Base-by-base conservation (phyloP, 441 rosid species). In the Manihot esculenta region DNA sequence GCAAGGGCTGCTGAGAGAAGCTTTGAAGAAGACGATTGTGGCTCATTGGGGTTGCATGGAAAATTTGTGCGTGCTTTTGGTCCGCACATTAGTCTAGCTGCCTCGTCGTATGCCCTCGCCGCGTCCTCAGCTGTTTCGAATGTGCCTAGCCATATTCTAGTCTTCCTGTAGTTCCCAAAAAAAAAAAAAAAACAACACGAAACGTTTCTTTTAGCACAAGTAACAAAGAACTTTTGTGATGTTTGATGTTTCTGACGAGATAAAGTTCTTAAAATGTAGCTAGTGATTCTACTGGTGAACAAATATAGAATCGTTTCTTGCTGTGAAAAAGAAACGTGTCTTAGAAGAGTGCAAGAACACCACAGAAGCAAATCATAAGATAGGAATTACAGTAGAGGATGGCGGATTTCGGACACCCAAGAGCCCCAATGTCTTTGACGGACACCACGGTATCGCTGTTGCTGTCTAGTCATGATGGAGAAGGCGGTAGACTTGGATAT, bases 401-500 rank as follows among this genome's bases (percentile, higher is more conserved):
- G 99, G 45, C 98, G 99, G 60, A 94, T 94, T 82, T 94, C 98
- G n/a, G 99, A 94, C 17, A 94, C 99, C 99, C 99, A 94, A 48
- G 99, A 94, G 49, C 99, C 99, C 99, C 98, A 94, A 71, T 94
- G 99, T 80, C 98, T 88, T 53, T 94, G 99, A 42, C 99, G 90
- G 45, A 94, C 99, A 15, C 99, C 99, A 18, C 98, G 91, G 75
- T 87, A 94, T 20, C 99, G 83, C 74, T 90, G 97, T 72, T 90
- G 98, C 14, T 89, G 90, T 75, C 91, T 80, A 21, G 94, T 86
- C 96, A 91, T 90, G 66, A 57, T 64, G n/a, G 45, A 30, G 48
- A 44, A n/a, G 24, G 67, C 61, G 65, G 27, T 14, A 64, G 17
- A 7, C 57, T 38, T 66, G 33, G 72, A 10, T 45, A 35, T 8